Conservation (phyloP, 306 rosid species). For the Morella rubra region DNA sequence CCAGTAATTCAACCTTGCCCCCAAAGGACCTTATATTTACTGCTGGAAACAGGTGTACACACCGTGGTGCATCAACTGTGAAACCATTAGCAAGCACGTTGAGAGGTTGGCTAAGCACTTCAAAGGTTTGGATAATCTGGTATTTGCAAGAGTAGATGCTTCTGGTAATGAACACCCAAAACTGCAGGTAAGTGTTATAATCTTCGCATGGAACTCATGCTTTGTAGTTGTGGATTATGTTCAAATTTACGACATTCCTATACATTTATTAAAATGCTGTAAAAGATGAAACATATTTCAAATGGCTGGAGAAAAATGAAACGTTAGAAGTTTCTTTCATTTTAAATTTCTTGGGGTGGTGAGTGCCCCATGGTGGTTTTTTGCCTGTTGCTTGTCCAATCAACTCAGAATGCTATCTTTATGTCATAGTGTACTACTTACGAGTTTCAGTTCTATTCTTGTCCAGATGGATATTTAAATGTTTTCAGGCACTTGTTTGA, state of each 20-base stretch:
- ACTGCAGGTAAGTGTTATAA: conserved; percentile 52
- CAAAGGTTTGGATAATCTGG: conserved; percentile 60
- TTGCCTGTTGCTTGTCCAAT: neutral
- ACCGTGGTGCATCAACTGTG: conserved; percentile 92
- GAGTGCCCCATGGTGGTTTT: neutral
- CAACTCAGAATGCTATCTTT: neutral
- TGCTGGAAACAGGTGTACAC: conserved; percentile 66
- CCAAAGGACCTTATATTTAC: conserved; percentile 10
- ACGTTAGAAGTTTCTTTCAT: neutral
- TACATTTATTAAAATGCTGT: neutral
- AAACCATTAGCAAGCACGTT: conserved; percentile 72
- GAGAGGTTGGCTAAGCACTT: conserved; percentile 90
- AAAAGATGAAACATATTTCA: neutral
- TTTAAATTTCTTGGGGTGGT: neutral
- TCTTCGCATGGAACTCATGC: neutral
- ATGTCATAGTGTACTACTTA: neutral
- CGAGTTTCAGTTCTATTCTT: neutral
- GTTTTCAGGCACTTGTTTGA: neutral
- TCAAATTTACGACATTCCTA: neutral
- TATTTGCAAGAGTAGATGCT: conserved; percentile 74
- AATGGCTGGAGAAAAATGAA: neutral
- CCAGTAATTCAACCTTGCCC: neutral
- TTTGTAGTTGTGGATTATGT: neutral
- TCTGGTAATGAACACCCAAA: conserved; percentile 86
- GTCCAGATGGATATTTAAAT: neutral